A percentile compares a stretch with the other conserved stretches of the same genome.
phyloP scores from a whole-genome alignment of 352 stramenopile species.

The Pythium volutum region DNA sequence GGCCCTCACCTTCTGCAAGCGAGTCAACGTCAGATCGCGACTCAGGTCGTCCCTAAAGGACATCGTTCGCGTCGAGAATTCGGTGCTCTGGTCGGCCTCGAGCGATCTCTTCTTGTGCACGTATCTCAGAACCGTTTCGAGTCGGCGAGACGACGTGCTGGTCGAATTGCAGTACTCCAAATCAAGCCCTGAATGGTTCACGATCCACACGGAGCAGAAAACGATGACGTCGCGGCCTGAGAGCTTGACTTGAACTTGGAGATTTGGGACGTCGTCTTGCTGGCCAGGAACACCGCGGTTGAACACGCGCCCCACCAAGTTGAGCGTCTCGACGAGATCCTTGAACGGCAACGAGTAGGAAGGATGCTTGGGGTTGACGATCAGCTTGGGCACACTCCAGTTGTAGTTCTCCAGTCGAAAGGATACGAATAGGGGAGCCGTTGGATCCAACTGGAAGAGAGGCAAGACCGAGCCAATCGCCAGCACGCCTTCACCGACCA shows the following conservation, averaged over 20 bases:
- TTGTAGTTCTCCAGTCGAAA: constrained; percentile 89
- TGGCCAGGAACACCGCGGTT: constrained; percentile 62
- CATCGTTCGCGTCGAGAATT: constrained; percentile 61
- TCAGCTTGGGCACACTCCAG: constrained; percentile 75
- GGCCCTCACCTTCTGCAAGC: constrained; percentile 73
- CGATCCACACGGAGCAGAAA: constrained; percentile 87
- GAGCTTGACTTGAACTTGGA: constrained; percentile 83
- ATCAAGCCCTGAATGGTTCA: constrained; percentile 83
- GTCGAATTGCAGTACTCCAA: constrained; percentile 85
- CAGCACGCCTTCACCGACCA: constrained; percentile 85
- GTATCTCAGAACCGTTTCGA: constrained; percentile 74
- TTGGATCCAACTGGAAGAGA: constrained; percentile 78
- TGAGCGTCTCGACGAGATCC: constrained; percentile 63
- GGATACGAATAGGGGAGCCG: constrained; percentile 67
- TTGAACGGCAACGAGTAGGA: constrained; percentile 78
- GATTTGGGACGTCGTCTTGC: constrained; percentile 73
- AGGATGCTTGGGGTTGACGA: constrained; percentile 73
- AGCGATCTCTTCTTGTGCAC: constrained; percentile 51
- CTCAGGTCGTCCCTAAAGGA: constrained; percentile 51
- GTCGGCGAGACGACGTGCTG: constrained; percentile 60
- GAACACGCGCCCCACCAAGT: constrained; percentile 68
- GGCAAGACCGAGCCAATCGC: constrained; percentile 77
- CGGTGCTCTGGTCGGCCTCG: constrained; percentile 46
- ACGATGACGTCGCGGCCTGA: constrained; percentile 77
- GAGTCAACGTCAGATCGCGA: constrained; percentile 52